Conservation (phyloP, 441 rosid species). For the Adansonia grandidieri region DNA sequence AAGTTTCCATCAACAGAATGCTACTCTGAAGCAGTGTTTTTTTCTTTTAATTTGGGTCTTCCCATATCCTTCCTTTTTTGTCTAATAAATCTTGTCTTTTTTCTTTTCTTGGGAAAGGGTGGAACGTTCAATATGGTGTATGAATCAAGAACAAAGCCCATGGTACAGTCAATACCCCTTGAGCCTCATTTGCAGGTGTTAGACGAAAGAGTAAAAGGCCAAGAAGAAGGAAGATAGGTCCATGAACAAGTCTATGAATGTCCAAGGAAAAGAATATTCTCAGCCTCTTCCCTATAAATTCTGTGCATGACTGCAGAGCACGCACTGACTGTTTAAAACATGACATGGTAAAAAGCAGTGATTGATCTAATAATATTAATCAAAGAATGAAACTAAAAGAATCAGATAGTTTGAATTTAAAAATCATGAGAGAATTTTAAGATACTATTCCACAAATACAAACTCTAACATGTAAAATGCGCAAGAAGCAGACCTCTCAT, state of each 20-base stretch:
- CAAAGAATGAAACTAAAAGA: slow-evolving; percentile 15
- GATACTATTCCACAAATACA: slow-evolving; percentile 9
- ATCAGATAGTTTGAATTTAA: not conserved
- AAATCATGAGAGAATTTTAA: slow-evolving; percentile 1
- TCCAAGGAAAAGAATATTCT: slow-evolving; percentile 6
- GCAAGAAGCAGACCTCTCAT: slow-evolving; percentile 6
- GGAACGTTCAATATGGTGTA: slow-evolving; percentile 9
- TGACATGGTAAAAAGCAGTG: not conserved
- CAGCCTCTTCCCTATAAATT: slow-evolving; percentile 1
- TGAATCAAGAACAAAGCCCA: slow-evolving; percentile 30
- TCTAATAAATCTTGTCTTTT: not conserved
- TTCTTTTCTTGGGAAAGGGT: slow-evolving; percentile 7
- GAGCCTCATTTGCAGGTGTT: not conserved
- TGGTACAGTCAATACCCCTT: not conserved
- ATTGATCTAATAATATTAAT: not conserved
- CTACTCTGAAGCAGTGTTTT: slow-evolving; percentile 6
- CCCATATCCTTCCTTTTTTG: not conserved
- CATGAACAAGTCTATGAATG: slow-evolving; percentile 5
- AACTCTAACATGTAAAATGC: slow-evolving; percentile 3
- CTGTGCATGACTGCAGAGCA: not conserved
- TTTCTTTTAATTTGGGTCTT: not conserved
- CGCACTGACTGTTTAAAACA: slow-evolving; percentile 14
- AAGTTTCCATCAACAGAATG: not conserved
- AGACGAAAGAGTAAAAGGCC: not conserved
- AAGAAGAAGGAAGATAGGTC: slow-evolving; percentile 14